These are phyloP conservation scores for Orychophragmus violaceus DNA, from an alignment of 345 rosid species.

Conservation along the genomic window DNA sequence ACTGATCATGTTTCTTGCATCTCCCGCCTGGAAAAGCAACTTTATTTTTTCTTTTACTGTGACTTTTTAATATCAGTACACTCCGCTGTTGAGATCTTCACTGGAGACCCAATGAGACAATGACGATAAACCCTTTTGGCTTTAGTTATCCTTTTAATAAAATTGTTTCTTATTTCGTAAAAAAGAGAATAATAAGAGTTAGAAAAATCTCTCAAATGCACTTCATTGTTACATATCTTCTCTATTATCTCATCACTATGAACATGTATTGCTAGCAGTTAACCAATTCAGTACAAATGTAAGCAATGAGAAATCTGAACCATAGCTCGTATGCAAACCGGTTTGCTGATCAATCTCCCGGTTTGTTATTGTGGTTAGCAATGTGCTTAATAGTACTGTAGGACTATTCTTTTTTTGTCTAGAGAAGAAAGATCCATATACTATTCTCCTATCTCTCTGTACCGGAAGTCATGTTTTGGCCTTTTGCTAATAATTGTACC, in stretches of 20 bases:
- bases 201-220: not conserved
- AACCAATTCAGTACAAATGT: not conserved
- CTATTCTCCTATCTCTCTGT: constrained; percentile 7
- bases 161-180: constrained; percentile 12
- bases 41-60: constrained; percentile 8
- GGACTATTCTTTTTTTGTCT: constrained; percentile 5
- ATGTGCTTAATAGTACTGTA: not conserved
- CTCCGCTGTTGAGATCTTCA: constrained; percentile 20
- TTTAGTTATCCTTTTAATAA: constrained; percentile 8
- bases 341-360: not conserved
- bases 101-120: constrained; percentile 10
- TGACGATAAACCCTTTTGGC: constrained; percentile 17
- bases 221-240: not conserved
- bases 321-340: not conserved
- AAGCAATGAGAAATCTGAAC: not conserved
- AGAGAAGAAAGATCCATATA: constrained; percentile 21
- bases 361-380: not conserved
- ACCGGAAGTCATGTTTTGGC: constrained; percentile 26
- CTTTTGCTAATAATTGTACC: constrained; percentile 3
- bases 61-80: constrained; percentile 26
- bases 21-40: not conserved
- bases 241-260: not conserved
- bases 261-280: not conserved
- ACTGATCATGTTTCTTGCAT: constrained; percentile 31
- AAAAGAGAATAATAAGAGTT: constrained; percentile 6